Base-by-base conservation (phyloP, 2,329 filamentous ascomycete species). In the Beauveria caledonica region DNA sequence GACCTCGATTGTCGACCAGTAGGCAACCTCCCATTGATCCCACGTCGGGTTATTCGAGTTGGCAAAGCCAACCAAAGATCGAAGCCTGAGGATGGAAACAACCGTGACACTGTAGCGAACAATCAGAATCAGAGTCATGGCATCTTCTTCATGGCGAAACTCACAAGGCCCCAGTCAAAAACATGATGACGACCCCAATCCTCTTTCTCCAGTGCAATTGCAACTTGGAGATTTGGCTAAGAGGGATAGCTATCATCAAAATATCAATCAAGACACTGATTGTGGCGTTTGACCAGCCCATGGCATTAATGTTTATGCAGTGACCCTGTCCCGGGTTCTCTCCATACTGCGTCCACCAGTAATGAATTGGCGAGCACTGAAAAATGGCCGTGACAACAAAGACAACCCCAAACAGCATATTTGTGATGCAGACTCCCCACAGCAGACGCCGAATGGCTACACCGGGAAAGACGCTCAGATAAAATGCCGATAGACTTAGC, bases 281-380 rank as follows among this genome's bases (percentile, higher is more conserved):
- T n/a, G 67, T 74, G 0, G 82, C 81, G 39, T 80, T 78, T 39
- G 77, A 73, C 77, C 79, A 84, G 0, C 71, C 76, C 3, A 83
- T 71, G 1, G 71, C 70, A 61, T 80, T 82, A 62, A 79, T 69
- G 60, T 81, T 72, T 23, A 80, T 66, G 63, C 84, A 86, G 1
- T 62, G 69, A 0, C 83, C 83, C 0, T 68, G 8, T 7, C 42
- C 52, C 5, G 42, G 77, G 72, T 57, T 76, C 69, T 1, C 74
- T 74, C 48, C 77, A 80, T 82, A 86, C 17, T 70, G 70, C 0
- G 69, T 72, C 84, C 84, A 86, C 66, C 78, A 80, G 61, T 75
- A 78, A 15, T 67, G 68, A 21, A 85, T 70, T 0, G 82, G 83
- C 2, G 64, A 67, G 66, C 82, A 85, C 62, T 83, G 78, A 42